Conservation (phyloP, 2,329 filamentous ascomycete species). For the Pleurostoma richardsiae region DNA sequence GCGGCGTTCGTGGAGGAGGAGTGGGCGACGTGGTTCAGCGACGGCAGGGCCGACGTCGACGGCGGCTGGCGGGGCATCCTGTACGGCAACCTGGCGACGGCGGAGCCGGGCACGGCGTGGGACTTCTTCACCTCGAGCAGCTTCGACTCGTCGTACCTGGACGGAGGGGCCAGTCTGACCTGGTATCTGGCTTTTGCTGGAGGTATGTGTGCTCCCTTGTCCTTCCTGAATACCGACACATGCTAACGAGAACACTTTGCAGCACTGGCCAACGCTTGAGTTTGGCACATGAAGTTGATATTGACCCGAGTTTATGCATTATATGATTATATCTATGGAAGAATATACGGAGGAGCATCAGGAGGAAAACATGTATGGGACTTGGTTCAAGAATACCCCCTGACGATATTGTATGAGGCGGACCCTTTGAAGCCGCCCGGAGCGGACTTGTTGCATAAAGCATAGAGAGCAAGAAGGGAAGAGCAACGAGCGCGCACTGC, state of each 20-base stretch:
- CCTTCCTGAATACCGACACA: not conserved
- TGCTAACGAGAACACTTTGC: not conserved
- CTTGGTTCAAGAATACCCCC: too few relatives aligned
- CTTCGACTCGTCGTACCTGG: slow-evolving; percentile 66
- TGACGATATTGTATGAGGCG: too few relatives aligned
- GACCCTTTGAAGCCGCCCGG: too few relatives aligned
- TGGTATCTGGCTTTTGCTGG: slow-evolving; percentile 82
- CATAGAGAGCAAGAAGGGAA: too few relatives aligned
- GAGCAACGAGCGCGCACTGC: too few relatives aligned
- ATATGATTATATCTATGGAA: too few relatives aligned
- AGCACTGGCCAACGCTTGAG: not conserved
- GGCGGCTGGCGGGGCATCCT: slow-evolving; percentile 86
- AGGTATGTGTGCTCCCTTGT: slow-evolving; percentile 42
- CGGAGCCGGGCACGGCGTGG: slow-evolving; percentile 66
- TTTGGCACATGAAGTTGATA: too few relatives aligned
- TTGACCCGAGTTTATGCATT: too few relatives aligned
- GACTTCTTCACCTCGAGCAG: slow-evolving; percentile 64
- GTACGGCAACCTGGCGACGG: slow-evolving; percentile 74
- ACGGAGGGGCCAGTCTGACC: slow-evolving; percentile 77
- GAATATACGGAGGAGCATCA: too few relatives aligned
- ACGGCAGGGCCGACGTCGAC: slow-evolving; percentile 59
- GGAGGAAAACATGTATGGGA: too few relatives aligned
- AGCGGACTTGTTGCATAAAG: too few relatives aligned
- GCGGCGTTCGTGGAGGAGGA: slow-evolving; percentile 72
- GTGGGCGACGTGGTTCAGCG: slow-evolving; percentile 74